These are phyloP conservation scores for Geotrichum aggregatum DNA, from an alignment of 1,139 yeast genomes.

Conservation along the genomic window DNA sequence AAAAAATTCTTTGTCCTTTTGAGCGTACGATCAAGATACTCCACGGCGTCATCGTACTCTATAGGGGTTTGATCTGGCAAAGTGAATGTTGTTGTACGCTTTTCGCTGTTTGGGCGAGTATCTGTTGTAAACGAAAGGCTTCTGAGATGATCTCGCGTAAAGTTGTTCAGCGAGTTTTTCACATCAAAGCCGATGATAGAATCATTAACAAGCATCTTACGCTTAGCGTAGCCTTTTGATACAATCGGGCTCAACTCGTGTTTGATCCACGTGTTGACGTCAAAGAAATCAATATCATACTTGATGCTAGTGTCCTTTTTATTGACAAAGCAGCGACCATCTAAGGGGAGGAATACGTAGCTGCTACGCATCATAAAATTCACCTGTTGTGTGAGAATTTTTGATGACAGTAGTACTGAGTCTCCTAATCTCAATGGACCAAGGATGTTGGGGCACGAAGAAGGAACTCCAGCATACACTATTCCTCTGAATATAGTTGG, in stretches of 20 bases:
- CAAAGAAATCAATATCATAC: constrained; percentile 69
- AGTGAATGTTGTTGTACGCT: constrained; percentile 9
- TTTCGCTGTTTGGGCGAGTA: neutral
- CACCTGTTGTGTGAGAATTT: constrained; percentile 70
- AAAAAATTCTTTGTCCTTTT: constrained; percentile 56
- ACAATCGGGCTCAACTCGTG: constrained; percentile 75
- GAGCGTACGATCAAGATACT: constrained; percentile 60
- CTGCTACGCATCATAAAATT: constrained; percentile 87
- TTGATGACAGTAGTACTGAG: constrained; percentile 67
- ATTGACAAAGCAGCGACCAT: constrained; percentile 70
- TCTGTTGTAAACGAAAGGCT: constrained; percentile 1
- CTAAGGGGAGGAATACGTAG: constrained; percentile 68
- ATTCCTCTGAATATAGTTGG: constrained; percentile 69
- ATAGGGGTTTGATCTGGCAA: constrained; percentile 25
- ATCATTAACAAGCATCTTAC: constrained; percentile 18
- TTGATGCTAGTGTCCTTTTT: constrained; percentile 49
- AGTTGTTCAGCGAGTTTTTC: constrained; percentile 3
- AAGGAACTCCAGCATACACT: constrained; percentile 77
- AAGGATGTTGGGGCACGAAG: constrained; percentile 76
- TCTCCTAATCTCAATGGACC: constrained; percentile 86
- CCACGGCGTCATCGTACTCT: constrained; percentile 60
- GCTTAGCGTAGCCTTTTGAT: constrained; percentile 36
- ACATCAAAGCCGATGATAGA: neutral
- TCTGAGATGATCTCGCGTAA: constrained; percentile 8
- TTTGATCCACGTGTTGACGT: constrained; percentile 75